Evolutionary conservation across 306 rosid species (phyloP).

Genomic region (Bauhinia variegata): DNA sequence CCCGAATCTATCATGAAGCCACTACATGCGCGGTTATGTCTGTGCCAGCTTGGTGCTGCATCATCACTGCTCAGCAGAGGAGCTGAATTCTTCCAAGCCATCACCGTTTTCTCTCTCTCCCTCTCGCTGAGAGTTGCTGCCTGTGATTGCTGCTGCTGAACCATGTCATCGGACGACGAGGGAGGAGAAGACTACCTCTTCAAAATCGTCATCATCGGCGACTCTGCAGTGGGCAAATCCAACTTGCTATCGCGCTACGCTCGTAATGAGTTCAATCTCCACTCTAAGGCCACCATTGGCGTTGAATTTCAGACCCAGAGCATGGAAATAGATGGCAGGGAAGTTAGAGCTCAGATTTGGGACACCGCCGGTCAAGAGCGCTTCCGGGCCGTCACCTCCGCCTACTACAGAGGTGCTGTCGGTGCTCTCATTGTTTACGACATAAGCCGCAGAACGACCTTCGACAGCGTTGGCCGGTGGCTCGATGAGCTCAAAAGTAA

Average conservation of each 20-base stretch:
- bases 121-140: no score
- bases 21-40: constrained; percentile 40
- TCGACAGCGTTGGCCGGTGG: constrained; percentile 87
- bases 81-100: no score
- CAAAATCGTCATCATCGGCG: constrained; percentile 90
- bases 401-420: constrained; percentile 90
- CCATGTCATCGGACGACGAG: constrained; percentile 81
- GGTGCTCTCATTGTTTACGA: constrained; percentile 91
- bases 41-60: constrained; percentile 42
- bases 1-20: constrained; percentile 22
- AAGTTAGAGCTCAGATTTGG: constrained; percentile 98
- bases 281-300: constrained; percentile 95
- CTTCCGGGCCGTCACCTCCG: constrained; percentile 93
- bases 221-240: constrained; percentile 88
- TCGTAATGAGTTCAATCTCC: constrained; percentile 78
- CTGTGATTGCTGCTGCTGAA: not conserved
- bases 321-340: constrained; percentile 77
- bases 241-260: constrained; percentile 85
- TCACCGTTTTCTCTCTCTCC: not conserved
- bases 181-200: constrained; percentile 91
- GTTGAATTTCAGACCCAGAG: constrained; percentile 93
- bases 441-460: constrained; percentile 79
- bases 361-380: constrained; percentile 98
- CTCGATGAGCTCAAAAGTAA: constrained; percentile 93
- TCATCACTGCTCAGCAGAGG: not conserved